Evolutionary conservation across 2,329 filamentous ascomycete species (phyloP), one percentile per base, ranked within the genome.

Genomic region (Claviceps digitariae): DNA sequence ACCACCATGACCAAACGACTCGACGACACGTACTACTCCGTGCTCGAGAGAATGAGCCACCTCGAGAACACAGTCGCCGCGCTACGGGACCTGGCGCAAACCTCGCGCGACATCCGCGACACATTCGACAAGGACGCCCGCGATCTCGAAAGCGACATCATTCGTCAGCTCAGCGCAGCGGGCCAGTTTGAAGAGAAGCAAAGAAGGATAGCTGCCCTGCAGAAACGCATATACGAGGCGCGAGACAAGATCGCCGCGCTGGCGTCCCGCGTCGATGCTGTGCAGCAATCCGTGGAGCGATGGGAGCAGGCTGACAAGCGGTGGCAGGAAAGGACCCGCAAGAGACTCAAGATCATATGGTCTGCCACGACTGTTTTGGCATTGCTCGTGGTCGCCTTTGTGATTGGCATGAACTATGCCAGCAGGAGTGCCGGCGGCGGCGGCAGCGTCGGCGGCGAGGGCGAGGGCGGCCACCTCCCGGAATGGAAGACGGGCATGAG

Each of bases 21-120:
- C 44, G 86, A 90, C 64, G 79, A 85, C 55, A 83, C 83, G 3
- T 90, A 90, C 68, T 86, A 86, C 58, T 78, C 80, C 0, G 77
- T 90, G 10, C 72, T 89, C 31, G 82, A 87, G 63, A 87, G 84
- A 62, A 74, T 86, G 49, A 76, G 76, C 50, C 66, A 74, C 1
- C 71, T 90, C 40, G 82, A 84, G 52, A 76, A 73, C 58, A 87
- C 82, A 1, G 77, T 90, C 41, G 66, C 72, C 6, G 77, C 76
- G 2, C 71, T 91, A 29, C 82, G 82, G 61, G 81, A 85, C 59
- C 74, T 91, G n/a, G 81, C 83, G 0, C 71, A 71, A 31, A 72
- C 79, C 60, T 82, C 83, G 6, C 75, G 74, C 52, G 73, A 78
- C 51, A 72, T 84, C 9, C 77, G 79, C 55, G 68, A 70, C 17